Base-by-base conservation (phyloP, 371 early-diverging fungal species). In the Batrachochytrium dendrobatidis region DNA sequence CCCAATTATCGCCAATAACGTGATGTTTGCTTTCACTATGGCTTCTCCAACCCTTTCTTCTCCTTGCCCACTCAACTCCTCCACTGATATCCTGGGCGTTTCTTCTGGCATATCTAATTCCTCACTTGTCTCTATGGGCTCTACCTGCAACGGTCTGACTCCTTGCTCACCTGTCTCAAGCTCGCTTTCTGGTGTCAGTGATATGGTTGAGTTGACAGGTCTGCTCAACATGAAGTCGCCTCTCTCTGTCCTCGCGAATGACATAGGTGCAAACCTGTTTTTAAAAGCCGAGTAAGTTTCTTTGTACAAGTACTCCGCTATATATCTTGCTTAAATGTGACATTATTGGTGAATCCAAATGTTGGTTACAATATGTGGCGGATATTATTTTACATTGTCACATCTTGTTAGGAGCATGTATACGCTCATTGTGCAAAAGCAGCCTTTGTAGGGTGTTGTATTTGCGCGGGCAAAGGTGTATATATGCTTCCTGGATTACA, bases 241-340 rank as follows among this genome's bases (percentile, higher is more conserved):
- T 7, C 34, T 59, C n/a, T 59, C 59, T 17, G n/a, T 55, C 22
- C 55, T 59, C 1, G 59, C 59, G 34, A 49, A 59, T 59, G 59
- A 59, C 50, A 25, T 59, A 34, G 59, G 53, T 52, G 51, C 50
- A 10, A 59, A 50, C 59, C 55, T 59, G 12, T 35, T 57, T 12
- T 25, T 59, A 15, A 48, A 48, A 18, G 25, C 49, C 12, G 12
- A 48, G 49, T 48, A 18, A 48, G 49, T 48, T 29, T 39, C 15
- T n/a, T n/a, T n/a, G n/a, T n/a, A n/a, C n/a, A n/a, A n/a, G n/a
- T n/a, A n/a, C n/a, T n/a, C n/a, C n/a, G n/a, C n/a, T n/a, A n/a
- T n/a, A n/a, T n/a, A n/a, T n/a, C n/a, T n/a, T n/a, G n/a, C n/a
- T n/a, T n/a, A n/a, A n/a, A n/a, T n/a, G n/a, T n/a, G n/a, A n/a